phyloP scores from a whole-genome alignment of 2,329 filamentous ascomycete species.

The Epicoccum nigrum region DNA sequence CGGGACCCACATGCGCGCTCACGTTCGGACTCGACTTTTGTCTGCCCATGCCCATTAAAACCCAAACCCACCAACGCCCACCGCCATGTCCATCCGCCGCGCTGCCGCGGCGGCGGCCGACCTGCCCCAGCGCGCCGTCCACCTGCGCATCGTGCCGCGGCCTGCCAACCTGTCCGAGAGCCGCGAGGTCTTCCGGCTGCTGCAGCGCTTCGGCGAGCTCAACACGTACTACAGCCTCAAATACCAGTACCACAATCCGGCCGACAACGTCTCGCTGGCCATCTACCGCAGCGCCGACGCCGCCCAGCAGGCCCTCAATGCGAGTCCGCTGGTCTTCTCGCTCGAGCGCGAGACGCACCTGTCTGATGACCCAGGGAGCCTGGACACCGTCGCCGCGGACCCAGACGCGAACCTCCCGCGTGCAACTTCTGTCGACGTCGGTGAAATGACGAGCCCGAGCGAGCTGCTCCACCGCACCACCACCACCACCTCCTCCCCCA shows the following conservation, averaged over 20 bases:
- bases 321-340: slow-evolving; percentile 55
- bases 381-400: slow-evolving; percentile 9
- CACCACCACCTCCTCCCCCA: not conserved
- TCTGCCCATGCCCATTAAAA: slow-evolving; percentile 38
- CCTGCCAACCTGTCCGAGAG: slow-evolving; percentile 57
- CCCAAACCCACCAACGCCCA: no score
- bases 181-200: slow-evolving; percentile 55
- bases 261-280: slow-evolving; percentile 53
- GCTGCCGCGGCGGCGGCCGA: slow-evolving; percentile 27
- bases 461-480: slow-evolving; percentile 23
- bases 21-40: no score
- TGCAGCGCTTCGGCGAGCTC: slow-evolving; percentile 58
- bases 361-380: no score
- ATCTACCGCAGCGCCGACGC: slow-evolving; percentile 53
- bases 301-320: slow-evolving; percentile 51
- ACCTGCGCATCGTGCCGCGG: slow-evolving; percentile 55
- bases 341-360: slow-evolving; percentile 41
- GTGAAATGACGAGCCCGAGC: slow-evolving; percentile 42
- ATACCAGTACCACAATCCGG: slow-evolving; percentile 52
- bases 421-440: no score
- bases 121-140: slow-evolving; percentile 52
- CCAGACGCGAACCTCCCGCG: slow-evolving; percentile 21
- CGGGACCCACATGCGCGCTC: no score
- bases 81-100: slow-evolving; percentile 41
- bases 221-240: slow-evolving; percentile 56